phyloP scores from a whole-genome alignment of 805 yeast species.

The Torulaspora microellipsoides region DNA sequence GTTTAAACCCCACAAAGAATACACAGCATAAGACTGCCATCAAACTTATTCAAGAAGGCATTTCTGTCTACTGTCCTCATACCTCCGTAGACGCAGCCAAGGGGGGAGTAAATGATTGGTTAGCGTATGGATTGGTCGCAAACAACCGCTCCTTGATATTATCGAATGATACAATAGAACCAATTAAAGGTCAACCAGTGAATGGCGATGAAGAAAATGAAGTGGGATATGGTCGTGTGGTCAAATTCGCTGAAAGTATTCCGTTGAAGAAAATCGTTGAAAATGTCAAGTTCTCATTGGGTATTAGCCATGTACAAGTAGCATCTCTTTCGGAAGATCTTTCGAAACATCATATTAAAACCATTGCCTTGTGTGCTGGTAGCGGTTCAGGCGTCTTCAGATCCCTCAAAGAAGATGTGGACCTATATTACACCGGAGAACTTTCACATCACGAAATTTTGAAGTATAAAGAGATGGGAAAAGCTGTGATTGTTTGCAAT shows the following conservation, averaged over 20 bases:
- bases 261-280: conserved; percentile 43
- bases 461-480: conserved; percentile 62
- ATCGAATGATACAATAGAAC: conserved; percentile 25
- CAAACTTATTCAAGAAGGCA: conserved; percentile 65
- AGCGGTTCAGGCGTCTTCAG: conserved; percentile 78
- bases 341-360: conserved; percentile 37
- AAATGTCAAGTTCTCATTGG: conserved; percentile 50
- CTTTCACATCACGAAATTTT: conserved; percentile 90
- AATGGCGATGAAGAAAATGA: conserved; percentile 33
- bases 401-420: conserved; percentile 46
- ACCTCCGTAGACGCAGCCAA: conserved; percentile 91
- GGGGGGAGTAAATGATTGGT: conserved; percentile 95
- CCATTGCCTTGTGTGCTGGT: conserved; percentile 91
- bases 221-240: conserved; percentile 81
- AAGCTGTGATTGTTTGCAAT: conserved; percentile 70
- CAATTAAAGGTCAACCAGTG: conserved; percentile 25
- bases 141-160: conserved; percentile 15
- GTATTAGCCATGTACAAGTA: conserved; percentile 56
- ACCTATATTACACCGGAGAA: conserved; percentile 86
- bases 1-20: conserved; percentile 52
- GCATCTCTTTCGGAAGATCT: conserved; percentile 37
- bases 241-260: conserved; percentile 44
- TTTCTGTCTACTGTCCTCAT: conserved; percentile 92
- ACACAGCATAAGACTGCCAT: conserved; percentile 81
- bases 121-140: conserved; percentile 55